Evolutionary conservation across 257 asterid genomes (phyloP).

Genomic region (Striga asiatica): DNA sequence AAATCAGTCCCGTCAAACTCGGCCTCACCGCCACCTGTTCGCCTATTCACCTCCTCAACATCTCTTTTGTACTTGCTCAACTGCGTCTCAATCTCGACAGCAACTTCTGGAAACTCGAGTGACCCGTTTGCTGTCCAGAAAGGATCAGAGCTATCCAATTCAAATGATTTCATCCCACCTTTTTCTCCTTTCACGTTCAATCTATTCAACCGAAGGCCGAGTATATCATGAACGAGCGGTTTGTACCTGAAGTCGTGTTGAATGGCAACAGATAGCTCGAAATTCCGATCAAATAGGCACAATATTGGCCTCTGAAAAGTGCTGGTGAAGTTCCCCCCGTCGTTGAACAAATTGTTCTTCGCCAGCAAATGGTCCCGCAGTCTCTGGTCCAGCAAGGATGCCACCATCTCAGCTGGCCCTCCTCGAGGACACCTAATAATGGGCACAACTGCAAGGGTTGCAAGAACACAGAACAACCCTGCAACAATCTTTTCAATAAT

Average conservation of each 20-base stretch:
- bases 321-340: slow-evolving; percentile 66
- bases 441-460: slow-evolving; percentile 94
- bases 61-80: slow-evolving; percentile 75
- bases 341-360: slow-evolving; percentile 72
- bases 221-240: slow-evolving; percentile 92
- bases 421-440: slow-evolving; percentile 92
- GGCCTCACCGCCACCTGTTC: slow-evolving; percentile 83
- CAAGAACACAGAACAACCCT: slow-evolving; percentile 89
- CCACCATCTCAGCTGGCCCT: slow-evolving; percentile 98
- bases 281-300: slow-evolving; percentile 85
- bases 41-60: slow-evolving; percentile 84
- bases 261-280: slow-evolving; percentile 80
- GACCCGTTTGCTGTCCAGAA: slow-evolving; percentile 85
- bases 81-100: slow-evolving; percentile 79
- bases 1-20: slow-evolving; percentile 83
- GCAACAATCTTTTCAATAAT: slow-evolving; percentile 70
- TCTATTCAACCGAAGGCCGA: slow-evolving; percentile 87
- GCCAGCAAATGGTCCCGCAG: slow-evolving; percentile 85
- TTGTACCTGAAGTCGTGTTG: slow-evolving; percentile 95
- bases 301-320: slow-evolving; percentile 91
- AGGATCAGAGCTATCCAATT: slow-evolving; percentile 66
- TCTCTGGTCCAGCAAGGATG: slow-evolving; percentile 76
- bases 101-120: slow-evolving; percentile 83
- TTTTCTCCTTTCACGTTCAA: slow-evolving; percentile 83
- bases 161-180: slow-evolving; percentile 74